Conservation (phyloP, 352 stramenopile species). For the Pseudoperonospora humuli region DNA sequence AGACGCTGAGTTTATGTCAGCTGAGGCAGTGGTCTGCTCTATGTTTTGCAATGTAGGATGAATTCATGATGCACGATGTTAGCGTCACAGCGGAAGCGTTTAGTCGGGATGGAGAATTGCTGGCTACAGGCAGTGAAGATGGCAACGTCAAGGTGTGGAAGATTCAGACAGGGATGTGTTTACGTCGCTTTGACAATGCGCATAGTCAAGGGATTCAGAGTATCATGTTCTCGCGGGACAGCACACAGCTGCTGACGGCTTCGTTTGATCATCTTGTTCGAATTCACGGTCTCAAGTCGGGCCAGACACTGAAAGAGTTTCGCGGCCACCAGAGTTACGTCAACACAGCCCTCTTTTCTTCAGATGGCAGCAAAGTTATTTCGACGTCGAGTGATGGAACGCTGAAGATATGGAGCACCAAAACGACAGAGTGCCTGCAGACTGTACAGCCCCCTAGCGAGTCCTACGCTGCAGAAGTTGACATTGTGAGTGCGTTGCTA, state of each 20-base stretch:
- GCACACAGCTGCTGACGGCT: conserved; percentile 85
- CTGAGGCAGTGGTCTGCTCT: background rate
- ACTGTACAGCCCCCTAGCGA: conserved; percentile 63
- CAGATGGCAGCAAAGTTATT: conserved; percentile 66
- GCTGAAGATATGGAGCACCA: conserved; percentile 86
- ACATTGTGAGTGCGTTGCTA: conserved; percentile 63
- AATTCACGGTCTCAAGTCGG: conserved; percentile 91
- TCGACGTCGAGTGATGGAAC: conserved; percentile 88
- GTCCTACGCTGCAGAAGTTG: conserved; percentile 50
- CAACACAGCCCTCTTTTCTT: conserved; percentile 79
- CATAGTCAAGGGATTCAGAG: conserved; percentile 78
- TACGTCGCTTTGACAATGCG: conserved; percentile 84
- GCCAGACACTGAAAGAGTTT: conserved; percentile 92
- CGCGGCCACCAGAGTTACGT: conserved; percentile 89
- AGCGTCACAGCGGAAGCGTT: conserved; percentile 84
- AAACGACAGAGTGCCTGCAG: conserved; percentile 71
- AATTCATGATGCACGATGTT: conserved; percentile 90
- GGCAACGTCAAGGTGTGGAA: conserved; percentile 92
- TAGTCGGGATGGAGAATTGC: conserved; percentile 77
- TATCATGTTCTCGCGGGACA: conserved; percentile 86
- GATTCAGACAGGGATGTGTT: conserved; percentile 80
- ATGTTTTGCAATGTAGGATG: conserved; percentile 34
- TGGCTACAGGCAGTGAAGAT: conserved; percentile 83
- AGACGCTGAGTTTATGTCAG: background rate
- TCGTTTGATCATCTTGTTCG: conserved; percentile 86